Evolutionary conservation across 2,329 filamentous ascomycete genomes (phyloP), one percentile per base, ranked within the genome.

Genomic region (Helminthosporium solani): DNA sequence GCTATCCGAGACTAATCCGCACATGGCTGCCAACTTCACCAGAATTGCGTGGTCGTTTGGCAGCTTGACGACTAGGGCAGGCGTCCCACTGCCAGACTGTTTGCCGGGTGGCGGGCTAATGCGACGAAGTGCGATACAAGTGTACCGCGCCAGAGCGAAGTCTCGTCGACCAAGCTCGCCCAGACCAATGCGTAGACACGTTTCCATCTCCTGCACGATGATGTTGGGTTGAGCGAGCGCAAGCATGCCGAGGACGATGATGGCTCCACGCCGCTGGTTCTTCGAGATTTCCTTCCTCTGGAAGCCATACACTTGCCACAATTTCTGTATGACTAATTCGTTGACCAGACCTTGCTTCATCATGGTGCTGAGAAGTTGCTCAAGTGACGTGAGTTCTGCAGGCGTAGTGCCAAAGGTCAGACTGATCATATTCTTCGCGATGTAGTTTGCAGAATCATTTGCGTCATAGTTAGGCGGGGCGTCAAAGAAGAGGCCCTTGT

Each of bases 401-500:
- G 92, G 90, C 0, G 92, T 95, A 1, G 92, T 91, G 21, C 91
- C 92, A 69, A 96, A 97, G 0, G 94, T 99, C 63, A 99, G 75
- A 77, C 91, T 96, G 71, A 97, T 97, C 92, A 99, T 99, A 72
- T 97, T 99, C 52, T 91, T 84, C 20, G 92, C 92, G 62, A 99
- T 87, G 66, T 95, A 99, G 68, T 95, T 96, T 38, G 94, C 91
- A 2, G 91, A 85, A 64, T 96, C 91, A 57, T 96, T 96, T 23
- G 84, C 76, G 47, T 81, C 89, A 73, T 96, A 96, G 3, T 85
- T 85, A 49, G 90, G 89, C 0, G 94, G 94, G 0, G 95, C 91
- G 64, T 96, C 90, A 61, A 99, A 99, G 73, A 97, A 99, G 1
- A 99, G 81, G 16, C 89, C 85, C 66, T 88, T 94, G 76, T 99